Percentiles rank a stretch among this genome's conserved stretches.
Evolutionary conservation across 2,329 filamentous ascomycete genomes (phyloP).

Genomic region (Colletotrichum nymphaeae): DNA sequence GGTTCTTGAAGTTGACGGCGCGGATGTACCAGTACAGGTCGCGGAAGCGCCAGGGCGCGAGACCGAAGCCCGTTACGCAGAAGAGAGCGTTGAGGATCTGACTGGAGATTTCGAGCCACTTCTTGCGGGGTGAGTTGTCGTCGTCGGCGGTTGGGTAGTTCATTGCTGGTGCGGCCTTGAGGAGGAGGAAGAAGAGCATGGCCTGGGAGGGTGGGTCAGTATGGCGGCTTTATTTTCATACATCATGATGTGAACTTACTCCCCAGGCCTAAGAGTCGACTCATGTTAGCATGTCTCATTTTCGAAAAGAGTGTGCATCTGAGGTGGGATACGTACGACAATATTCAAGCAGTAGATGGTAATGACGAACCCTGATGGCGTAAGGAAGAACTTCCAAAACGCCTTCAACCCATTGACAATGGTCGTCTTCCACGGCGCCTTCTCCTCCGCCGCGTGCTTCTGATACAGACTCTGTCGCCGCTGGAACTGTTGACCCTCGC

Average conservation of each 20-base stretch:
- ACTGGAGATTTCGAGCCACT: slow-evolving; percentile 34
- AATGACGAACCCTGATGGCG: slow-evolving; percentile 42
- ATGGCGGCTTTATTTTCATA: background rate
- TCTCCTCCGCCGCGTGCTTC: slow-evolving; percentile 38
- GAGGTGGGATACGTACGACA: slow-evolving; percentile 37
- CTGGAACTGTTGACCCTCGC: slow-evolving; percentile 19
- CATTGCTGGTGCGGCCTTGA: slow-evolving; percentile 40
- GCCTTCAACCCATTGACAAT: slow-evolving; percentile 41
- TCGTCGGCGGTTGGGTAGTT: slow-evolving; percentile 36
- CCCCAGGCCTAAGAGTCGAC: slow-evolving; percentile 38
- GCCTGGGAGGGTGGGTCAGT: slow-evolving; percentile 34
- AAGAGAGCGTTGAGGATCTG: slow-evolving; percentile 75
- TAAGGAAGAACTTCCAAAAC: slow-evolving; percentile 45
- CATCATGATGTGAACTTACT: slow-evolving; percentile 35
- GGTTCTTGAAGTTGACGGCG: slow-evolving; percentile 36
- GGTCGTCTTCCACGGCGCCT: slow-evolving; percentile 41
- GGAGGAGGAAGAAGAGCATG: slow-evolving; percentile 44
- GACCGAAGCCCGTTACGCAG: slow-evolving; percentile 86
- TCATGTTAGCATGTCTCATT: background rate
- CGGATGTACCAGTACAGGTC: slow-evolving; percentile 37
- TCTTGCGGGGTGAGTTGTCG: slow-evolving; percentile 37
- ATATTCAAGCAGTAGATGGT: slow-evolving; percentile 45
- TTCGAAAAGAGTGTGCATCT: background rate
- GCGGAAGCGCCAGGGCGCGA: slow-evolving; percentile 75
- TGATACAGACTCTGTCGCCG: slow-evolving; percentile 38